Conservation (phyloP, 1,284 basidiomycete genomes). For the Ustilago cynodontis region DNA sequence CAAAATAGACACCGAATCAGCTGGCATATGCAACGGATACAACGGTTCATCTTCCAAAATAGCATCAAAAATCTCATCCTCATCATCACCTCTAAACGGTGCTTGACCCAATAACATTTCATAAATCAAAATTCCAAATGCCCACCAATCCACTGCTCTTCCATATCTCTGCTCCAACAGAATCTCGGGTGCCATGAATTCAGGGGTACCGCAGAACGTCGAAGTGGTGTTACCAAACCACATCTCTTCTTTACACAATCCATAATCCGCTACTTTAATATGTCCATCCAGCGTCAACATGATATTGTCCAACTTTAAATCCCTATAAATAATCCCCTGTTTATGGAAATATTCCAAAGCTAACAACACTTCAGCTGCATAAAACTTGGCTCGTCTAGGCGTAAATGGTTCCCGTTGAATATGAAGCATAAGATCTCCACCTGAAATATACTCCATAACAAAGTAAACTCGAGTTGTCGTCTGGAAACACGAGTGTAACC, state of each 20-base stretch:
- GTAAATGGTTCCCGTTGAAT: conserved; percentile 86
- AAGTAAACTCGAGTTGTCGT: conserved; percentile 96
- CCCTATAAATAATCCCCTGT: conserved; percentile 88
- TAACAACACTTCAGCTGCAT: conserved; percentile 96
- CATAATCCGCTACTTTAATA: conserved; percentile 98
- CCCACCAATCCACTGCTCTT: conserved; percentile 99
- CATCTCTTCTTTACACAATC: conserved; percentile 99
- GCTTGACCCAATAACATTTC: conserved; percentile 99
- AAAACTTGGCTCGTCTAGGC: conserved; percentile 91
- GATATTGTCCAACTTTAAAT: conserved; percentile 98
- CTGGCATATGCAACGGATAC: conserved; percentile 99
- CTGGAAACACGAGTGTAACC: conserved; percentile 98
- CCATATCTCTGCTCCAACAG: conserved; percentile 97
- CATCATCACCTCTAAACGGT: conserved; percentile 98
- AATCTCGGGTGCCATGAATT: conserved; percentile 99
- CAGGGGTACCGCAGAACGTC: conserved; percentile 99
- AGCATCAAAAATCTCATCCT: conserved; percentile 99
- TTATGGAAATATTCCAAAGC: conserved; percentile 98
- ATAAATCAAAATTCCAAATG: conserved; percentile 97
- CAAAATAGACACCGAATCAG: conserved; percentile 93
- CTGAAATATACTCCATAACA: conserved; percentile 81
- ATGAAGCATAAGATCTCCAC: conserved; percentile 84
- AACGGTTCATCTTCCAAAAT: conserved; percentile 98
- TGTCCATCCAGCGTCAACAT: conserved; percentile 96
- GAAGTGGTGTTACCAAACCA: conserved; percentile 96